Evolutionary conservation across 2,329 filamentous ascomycete genomes (phyloP), one percentile per base, ranked within the genome.

Genomic region (Elsinoe fawcettii): DNA sequence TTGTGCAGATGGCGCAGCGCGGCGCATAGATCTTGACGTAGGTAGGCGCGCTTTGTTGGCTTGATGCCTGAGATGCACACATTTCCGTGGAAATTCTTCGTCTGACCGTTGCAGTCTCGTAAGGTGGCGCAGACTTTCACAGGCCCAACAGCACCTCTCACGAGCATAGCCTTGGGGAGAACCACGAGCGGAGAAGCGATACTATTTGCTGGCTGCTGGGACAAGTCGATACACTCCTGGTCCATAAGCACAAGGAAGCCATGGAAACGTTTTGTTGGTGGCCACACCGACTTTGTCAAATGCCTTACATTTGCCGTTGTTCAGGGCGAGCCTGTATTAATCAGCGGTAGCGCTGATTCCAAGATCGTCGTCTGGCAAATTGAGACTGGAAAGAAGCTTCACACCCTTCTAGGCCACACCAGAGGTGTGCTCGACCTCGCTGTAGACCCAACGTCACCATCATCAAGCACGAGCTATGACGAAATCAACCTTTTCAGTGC

Each of bases 281-380:
- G 90, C 3, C 92, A 97, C 70, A 77, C 81, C 1, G 93, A 99
- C 73, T 99, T 99, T 67, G 87, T 99, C 65, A 96, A 96, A 73
- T 79, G 87, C 3, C 74, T 97, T 2, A 73, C 87, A 12, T 83
- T 80, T 63, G 76, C 81, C 11, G 79, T 73, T 22, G 66, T 95
- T 4, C 74, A 77, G 14, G 83, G 79, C 25, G 82, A 80, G 59
- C 77, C 88, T 14, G 55, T 78, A 3, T 64, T 79, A 12, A 63
- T 78, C 20, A 77, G 75, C 5, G 76, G 75, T 34, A 71, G 71
- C 32, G 71, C 75, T 43, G 76, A 79, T 61, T 70, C 74, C 2
- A 71, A 64, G 53, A 75, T 78, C 58, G 72, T 96, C 14, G 83
- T 96, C 18, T 97, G 91, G 88, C 84, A 95, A 65, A 75, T 85